Base-by-base conservation (phyloP, 176 grass and related monocot genomes). In the Carex scoparia region DNA sequence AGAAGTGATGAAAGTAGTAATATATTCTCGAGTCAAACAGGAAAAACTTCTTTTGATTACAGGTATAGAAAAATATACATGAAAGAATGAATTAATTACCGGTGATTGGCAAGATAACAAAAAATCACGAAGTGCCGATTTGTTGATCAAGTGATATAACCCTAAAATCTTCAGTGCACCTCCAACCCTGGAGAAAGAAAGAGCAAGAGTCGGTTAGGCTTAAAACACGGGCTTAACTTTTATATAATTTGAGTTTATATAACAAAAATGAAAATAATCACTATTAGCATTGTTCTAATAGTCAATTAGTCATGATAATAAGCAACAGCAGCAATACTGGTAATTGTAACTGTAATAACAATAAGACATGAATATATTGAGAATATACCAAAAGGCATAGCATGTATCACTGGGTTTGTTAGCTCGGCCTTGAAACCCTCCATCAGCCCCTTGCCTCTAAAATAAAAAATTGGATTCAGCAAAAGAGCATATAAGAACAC, bases 351-450 rank as follows among this genome's bases (percentile, higher is more conserved):
- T 55, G 18, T 51, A 65, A 12, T 31, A n/a, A 51, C 48, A 53
- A 67, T 83, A 68, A 32, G 5, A 83, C 7, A 27, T 81, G 32
- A 62, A 4, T n/a, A 38, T 59, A 0, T 16, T 32, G 69, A 53
- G 60, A 53, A 55, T 51, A 74, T 82, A 95, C 96, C 96, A 95
- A 90, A 98, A 98, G 10, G 96, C 96, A 79, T 98, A 98, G 82
- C 96, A 98, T 7, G 96, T 98, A 55, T 98, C 93, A 40, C 87
- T 95, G 38, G 53, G 16, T 78, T 95, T 98, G 83, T 98, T 98
- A 51, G 70, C 74, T 89, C 96, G 89, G 27, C 96, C 96, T 78
- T 98, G 96, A 73, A 98, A 95, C 35, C 93, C 96, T 37, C 93
- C 93, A 61, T 95, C 80, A 16, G 23, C 64, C 0, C 64, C 88